Evolutionary conservation across 495 filamentous ascomycete genomes (phyloP).

Genomic region (Penicillium salamii): DNA sequence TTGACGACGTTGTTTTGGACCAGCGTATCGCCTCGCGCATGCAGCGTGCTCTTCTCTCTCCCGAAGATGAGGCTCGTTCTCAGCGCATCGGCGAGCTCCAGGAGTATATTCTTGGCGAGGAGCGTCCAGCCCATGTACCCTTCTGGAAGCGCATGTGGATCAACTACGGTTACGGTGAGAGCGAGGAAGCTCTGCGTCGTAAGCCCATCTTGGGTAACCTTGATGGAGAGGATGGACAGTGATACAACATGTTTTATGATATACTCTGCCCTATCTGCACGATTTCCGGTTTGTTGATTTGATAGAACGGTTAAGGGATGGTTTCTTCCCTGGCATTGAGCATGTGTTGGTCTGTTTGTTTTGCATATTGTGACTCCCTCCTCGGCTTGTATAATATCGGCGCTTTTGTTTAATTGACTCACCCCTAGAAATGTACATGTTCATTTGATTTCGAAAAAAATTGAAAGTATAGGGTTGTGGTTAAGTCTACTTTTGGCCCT

Average conservation of each 20-base stretch:
- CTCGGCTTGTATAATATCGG: slow-evolving; percentile 32
- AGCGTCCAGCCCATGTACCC: slow-evolving; percentile 34
- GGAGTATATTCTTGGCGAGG: slow-evolving; percentile 63
- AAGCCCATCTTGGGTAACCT: slow-evolving; percentile 42
- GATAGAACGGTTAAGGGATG: slow-evolving; percentile 18
- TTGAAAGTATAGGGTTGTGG: slow-evolving; percentile 3
- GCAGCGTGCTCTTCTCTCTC: slow-evolving; percentile 63
- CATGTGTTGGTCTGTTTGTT: slow-evolving; percentile 14
- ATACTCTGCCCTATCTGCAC: background rate
- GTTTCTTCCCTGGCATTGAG: slow-evolving; percentile 16
- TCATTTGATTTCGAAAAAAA: slow-evolving; percentile 8
- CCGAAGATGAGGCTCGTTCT: slow-evolving; percentile 66
- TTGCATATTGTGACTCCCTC: slow-evolving; percentile 25
- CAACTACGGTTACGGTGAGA: slow-evolving; percentile 45
- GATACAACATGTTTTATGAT: slow-evolving; percentile 2
- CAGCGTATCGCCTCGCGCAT: slow-evolving; percentile 74
- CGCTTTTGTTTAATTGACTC: slow-evolving; percentile 13
- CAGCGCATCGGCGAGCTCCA: slow-evolving; percentile 58
- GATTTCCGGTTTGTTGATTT: slow-evolving; percentile 6
- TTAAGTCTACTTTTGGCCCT: slow-evolving; percentile 1
- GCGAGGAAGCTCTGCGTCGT: slow-evolving; percentile 37
- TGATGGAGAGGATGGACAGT: slow-evolving; percentile 35
- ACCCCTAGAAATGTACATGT: slow-evolving; percentile 17
- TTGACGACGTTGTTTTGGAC: slow-evolving; percentile 76
- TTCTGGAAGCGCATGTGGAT: slow-evolving; percentile 47